Conservation (phyloP, 2,329 filamentous ascomycete genomes). For the Colletotrichum caudatum region DNA sequence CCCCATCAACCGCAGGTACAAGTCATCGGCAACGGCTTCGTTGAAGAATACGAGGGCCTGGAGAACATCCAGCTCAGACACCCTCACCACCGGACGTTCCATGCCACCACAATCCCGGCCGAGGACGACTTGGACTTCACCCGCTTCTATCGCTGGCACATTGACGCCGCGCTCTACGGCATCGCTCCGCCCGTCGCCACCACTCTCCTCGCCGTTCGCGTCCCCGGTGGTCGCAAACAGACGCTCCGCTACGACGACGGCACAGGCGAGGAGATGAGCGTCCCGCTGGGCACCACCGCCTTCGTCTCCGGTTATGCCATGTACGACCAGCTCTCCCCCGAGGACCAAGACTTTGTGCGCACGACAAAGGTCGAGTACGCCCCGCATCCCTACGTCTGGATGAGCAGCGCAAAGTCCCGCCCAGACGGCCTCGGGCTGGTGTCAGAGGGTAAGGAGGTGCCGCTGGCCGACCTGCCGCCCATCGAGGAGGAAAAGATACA, state of each 20-base stretch:
- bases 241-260: conserved; percentile 81
- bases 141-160: conserved; percentile 82
- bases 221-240: conserved; percentile 75
- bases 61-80: conserved; percentile 76
- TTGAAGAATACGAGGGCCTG: conserved; percentile 78
- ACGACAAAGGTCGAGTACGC: conserved; percentile 79
- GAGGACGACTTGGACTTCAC: conserved; percentile 63
- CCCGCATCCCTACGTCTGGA: conserved; percentile 86
- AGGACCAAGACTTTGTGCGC: conserved; percentile 75
- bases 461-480: conserved; percentile 69
- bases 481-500: conserved; percentile 76
- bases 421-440: conserved; percentile 78
- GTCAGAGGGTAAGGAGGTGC: conserved; percentile 73
- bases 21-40: conserved; percentile 81
- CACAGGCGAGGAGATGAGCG: conserved; percentile 71
- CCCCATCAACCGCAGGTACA: conserved; percentile 81
- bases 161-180: conserved; percentile 81
- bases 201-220: conserved; percentile 78
- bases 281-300: conserved; percentile 81
- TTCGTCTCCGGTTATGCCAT: conserved; percentile 79
- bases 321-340: conserved; percentile 74
- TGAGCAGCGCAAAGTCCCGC: conserved; percentile 75
- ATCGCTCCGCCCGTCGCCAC: conserved; percentile 81
- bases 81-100: conserved; percentile 83
- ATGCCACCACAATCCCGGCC: conserved; percentile 71